Percentiles rank a stretch among this genome's conserved stretches.
Evolutionary conservation across 495 filamentous ascomycete genomes (phyloP).

Genomic region (Penicillium longicatenatum): DNA sequence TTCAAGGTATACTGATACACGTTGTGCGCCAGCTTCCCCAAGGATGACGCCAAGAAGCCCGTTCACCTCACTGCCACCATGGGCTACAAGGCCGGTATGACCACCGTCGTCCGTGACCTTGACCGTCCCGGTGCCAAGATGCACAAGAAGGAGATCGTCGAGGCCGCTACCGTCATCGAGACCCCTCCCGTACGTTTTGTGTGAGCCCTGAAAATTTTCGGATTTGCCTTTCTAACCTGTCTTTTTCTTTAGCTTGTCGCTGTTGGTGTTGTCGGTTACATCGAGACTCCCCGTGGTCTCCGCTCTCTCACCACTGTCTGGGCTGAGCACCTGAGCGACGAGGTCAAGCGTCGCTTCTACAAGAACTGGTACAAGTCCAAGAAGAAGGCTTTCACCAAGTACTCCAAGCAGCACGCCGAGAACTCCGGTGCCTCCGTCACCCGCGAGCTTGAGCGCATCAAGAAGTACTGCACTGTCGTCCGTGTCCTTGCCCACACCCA

Average conservation of each 20-base stretch:
- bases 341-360: constrained; percentile 99
- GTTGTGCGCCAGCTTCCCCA: constrained; percentile 79
- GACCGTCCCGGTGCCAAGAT: constrained; percentile 99
- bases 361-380: constrained; percentile 99
- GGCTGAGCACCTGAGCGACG: constrained; percentile 98
- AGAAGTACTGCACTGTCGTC: constrained; percentile 99
- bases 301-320: constrained; percentile 99
- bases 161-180: constrained; percentile 98
- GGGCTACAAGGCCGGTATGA: constrained; percentile 99
- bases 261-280: constrained; percentile 99
- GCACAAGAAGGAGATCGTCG: constrained; percentile 99
- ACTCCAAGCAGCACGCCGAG: constrained; percentile 99
- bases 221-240: constrained; percentile 10
- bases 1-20: constrained; percentile 39
- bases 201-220: not conserved
- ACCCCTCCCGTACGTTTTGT: constrained; percentile 88
- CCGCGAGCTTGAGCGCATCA: constrained; percentile 98
- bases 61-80: constrained; percentile 98
- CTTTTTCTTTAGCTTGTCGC: constrained; percentile 77
- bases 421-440: constrained; percentile 83
- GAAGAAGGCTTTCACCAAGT: constrained; percentile 99
- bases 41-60: constrained; percentile 99
- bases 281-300: constrained; percentile 99
- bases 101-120: constrained; percentile 98
- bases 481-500: constrained; percentile 99